A percentile compares a stretch with the other conserved stretches of the same genome.
Evolutionary conservation across 83 land plant species (phyloP).

Genomic region (Larix sibirica): DNA sequence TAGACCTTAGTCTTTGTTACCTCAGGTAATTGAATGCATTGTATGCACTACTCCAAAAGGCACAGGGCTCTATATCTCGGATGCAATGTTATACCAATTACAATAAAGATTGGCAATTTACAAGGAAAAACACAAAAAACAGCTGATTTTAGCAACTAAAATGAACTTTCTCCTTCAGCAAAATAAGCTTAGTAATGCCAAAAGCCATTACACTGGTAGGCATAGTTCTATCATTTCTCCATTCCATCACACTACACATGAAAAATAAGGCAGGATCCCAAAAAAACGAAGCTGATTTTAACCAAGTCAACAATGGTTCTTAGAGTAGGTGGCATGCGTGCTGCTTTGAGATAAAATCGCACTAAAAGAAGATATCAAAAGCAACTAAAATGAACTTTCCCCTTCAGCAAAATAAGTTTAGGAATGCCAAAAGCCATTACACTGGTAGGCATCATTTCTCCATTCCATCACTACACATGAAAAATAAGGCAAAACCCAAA

Average conservation of each 20-base stretch:
- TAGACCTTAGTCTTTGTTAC: background rate
- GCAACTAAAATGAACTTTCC: background rate
- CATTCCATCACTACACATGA: background rate
- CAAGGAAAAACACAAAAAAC: background rate
- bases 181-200: background rate
- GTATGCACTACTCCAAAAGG: background rate
- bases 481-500: background rate
- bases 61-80: background rate
- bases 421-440: background rate
- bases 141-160: background rate
- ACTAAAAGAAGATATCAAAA: background rate
- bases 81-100: conserved; percentile 1
- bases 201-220: background rate
- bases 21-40: background rate
- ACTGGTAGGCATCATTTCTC: background rate
- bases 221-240: background rate
- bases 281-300: background rate
- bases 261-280: background rate
- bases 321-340: background rate
- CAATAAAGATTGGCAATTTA: background rate
- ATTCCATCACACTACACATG: background rate
- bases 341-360: background rate
- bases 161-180: background rate
- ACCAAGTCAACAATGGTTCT: background rate
- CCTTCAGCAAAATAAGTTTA: background rate